Evolutionary conservation across 352 stramenopile genomes (phyloP), one percentile per base, ranked within the genome.

Genomic region (Globisporangium ultimum): DNA sequence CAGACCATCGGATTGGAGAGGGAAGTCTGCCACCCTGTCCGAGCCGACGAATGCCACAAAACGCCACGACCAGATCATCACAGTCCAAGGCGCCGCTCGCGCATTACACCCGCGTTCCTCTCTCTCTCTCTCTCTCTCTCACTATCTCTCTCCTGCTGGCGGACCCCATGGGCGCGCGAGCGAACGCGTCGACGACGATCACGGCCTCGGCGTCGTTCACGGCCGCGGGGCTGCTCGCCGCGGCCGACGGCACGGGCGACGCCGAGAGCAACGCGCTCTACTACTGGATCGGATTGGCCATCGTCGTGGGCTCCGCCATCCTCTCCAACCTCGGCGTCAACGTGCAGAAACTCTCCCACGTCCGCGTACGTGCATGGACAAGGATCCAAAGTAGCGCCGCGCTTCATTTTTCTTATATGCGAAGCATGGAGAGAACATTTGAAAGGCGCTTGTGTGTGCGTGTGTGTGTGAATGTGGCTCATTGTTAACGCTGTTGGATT

Each of bases 241-340:
- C 22, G 7, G 56, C 20, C 22, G 55, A 21, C 47, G 24, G 21
- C 50, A 18, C 53, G 48, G 51, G 70, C 50, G 75, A 74, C 48
- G 52, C 17, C 11, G 24, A 32, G 24, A 67, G 86, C 63, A 86
- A 78, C 53, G 65, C 74, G 28, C 66, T 88, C 61, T 85, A 88
- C 68, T 91, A 93, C 54, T 93, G 84, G 84, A 87, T 94, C 64
- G 84, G 84, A 2, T 66, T 94, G 18, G 67, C 68, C 52, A 91
- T 94, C 55, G 82, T 92, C 58, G 83, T 93, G 38, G 70, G 63
- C 56, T 91, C 84, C 17, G 84, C 84, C n/a, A 76, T 94, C 56
- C 74, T 92, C 45, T 92, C 82, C 21, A 94, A 94, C 59, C 67
- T 94, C 8, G 84, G 84, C 47, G 84, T 94, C 21, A 94, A 94